phyloP scores from a whole-genome alignment of 768 basidiomycete genomes.

The Phanerochaete carnosa region DNA sequence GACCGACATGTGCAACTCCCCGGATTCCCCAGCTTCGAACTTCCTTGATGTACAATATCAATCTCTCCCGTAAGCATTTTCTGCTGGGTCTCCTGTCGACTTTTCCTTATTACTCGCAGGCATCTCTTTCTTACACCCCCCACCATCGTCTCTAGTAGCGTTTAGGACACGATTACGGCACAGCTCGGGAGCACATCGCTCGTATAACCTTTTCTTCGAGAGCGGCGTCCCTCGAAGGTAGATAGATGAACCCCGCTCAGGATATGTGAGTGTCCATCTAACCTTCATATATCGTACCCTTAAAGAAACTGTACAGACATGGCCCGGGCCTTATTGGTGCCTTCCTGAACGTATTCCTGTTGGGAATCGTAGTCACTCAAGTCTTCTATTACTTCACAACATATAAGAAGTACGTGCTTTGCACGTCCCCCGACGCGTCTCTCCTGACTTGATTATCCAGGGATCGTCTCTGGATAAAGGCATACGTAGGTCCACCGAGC shows the following conservation, averaged over 20 bases:
- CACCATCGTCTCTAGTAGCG: background rate
- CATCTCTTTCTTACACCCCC: too few species aligned
- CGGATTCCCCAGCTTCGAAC: too few species aligned
- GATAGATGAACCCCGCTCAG: conserved; percentile 5
- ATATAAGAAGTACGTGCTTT: conserved; percentile 16
- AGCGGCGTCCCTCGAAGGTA: background rate
- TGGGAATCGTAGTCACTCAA: conserved; percentile 33
- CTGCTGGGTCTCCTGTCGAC: too few species aligned
- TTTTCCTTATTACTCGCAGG: too few species aligned
- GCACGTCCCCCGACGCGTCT: background rate
- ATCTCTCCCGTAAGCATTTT: too few species aligned
- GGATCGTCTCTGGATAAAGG: conserved; percentile 19
- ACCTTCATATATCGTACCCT: background rate
- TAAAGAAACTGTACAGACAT: conserved; percentile 21
- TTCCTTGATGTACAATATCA: too few species aligned
- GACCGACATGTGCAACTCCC: too few species aligned
- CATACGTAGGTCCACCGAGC: conserved; percentile 14
- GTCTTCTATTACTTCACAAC: conserved; percentile 24
- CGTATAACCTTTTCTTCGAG: background rate
- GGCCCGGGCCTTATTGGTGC: conserved; percentile 35
- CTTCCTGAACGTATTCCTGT: conserved; percentile 32
- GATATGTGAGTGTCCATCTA: background rate
- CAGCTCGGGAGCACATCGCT: background rate
- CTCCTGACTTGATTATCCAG: conserved; percentile 5
- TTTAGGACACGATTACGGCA: background rate